Base-by-base conservation (phyloP, 1,284 basidiomycete genomes). In the Leccinum huronense region DNA sequence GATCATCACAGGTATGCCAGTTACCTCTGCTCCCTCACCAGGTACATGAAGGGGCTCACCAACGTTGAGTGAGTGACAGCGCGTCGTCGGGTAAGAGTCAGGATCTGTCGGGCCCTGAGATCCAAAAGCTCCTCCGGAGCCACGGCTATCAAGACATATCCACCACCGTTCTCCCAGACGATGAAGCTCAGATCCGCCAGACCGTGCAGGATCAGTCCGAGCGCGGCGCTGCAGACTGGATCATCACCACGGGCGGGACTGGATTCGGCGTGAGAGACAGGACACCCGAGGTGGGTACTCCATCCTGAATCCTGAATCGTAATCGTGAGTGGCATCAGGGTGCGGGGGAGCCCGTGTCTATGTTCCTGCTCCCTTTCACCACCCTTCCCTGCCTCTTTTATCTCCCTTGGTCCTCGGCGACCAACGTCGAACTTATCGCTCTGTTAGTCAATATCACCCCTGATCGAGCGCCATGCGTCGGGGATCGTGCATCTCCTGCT, bases 221-320 rank as follows among this genome's bases (percentile, higher is more conserved):
- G 3, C 71, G 78, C 2, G 79, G 76, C 4, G 71, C 79, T 16
- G 74, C 87, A n/a, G 88, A 92, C 72, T 87, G 86, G 83, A 82
- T 93, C 65, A 79, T 95, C 64, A 93, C 92, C 4, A 91, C 90
- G 0, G 94, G 94, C 10, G 94, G 94, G 2, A 96, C 94, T 0
- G 94, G 94, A 5, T 94, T 95, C 71, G 90, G 93, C 2, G 79
- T 84, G 38, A 80, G 89, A 64, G 94, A 95, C 75, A 77, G 80
- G 45, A 95, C 93, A 5, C 93, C 93, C 48, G 92, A 95, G 81
- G 93, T 91, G 69, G 57, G 54, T 31, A 56, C n/a, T 30, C 27
- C 23, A 11, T 51, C 48, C 48, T 45, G 42, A 14, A 19, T n/a
- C 42, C n/a, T 23, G 19, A 19, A 23, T 51, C 19, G n/a, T 51